Base-by-base conservation (phyloP, 768 basidiomycete species). In the Trichaptum fuscoviolaceum region DNA sequence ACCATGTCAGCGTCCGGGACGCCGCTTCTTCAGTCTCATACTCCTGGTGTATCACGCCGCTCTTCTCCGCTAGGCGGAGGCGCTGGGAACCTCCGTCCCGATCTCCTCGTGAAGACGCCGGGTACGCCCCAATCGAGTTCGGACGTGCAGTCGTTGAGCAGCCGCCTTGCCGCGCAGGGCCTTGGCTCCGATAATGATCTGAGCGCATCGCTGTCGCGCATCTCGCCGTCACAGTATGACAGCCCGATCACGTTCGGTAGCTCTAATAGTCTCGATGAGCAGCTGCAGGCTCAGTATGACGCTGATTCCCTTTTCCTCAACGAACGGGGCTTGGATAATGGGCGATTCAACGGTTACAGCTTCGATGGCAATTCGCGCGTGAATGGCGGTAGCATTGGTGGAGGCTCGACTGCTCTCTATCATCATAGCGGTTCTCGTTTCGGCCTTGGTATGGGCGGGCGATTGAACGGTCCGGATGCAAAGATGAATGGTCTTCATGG, bases 401-500 rank as follows among this genome's bases (percentile, higher is more conserved):
- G 77, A 66, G 89, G 88, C n/a, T 89, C 89, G 18, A 89, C 87
- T n/a, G 88, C 88, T 8, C 75, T 91, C 35, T 92, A 93, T 73
- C 87, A 91, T 63, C 91, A 92, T 72, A 86, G 89, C 65, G 89
- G 87, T 1, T 82, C 90, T 66, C 88, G 92, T 69, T 93, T 92
- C 69, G 91, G 91, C 52, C 76, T 91, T 35, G 86, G 86, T 36
- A 72, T 88, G 63, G 84, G 86, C 35, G 77, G 80, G 10, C 84
- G 91, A 52, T 79, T 81, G 18, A 73, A 78, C 57, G 81, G 82
- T 59, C 80, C 80, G n/a, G 90, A 92, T 69, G 78, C 86, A 65
- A 95, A 95, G 77, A 92, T 94, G 87, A 93, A 93, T 72, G 93
- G 93, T 24, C 75, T 95, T 59, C 92, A 94, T 72, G 95, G 95